Conservation (phyloP, 2,329 filamentous ascomycete genomes). For the Penicillium sp. region DNA sequence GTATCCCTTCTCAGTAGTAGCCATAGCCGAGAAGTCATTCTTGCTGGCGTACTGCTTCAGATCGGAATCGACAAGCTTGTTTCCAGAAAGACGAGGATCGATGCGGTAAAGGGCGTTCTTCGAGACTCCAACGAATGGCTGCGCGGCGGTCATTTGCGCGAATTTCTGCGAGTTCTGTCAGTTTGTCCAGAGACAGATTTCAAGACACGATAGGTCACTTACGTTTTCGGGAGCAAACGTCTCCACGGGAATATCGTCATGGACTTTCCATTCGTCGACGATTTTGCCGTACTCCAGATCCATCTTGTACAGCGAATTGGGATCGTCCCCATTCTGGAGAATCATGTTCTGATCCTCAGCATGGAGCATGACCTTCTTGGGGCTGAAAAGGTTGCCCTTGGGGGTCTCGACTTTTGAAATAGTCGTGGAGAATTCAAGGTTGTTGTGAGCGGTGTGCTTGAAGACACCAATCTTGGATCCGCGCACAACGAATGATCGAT, state of each 20-base stretch:
- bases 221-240: constrained; percentile 84
- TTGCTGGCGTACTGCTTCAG: constrained; percentile 95
- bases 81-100: constrained; percentile 78
- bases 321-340: constrained; percentile 69
- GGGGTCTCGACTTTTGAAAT: constrained; percentile 93
- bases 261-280: constrained; percentile 96
- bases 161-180: constrained; percentile 58
- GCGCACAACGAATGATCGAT: constrained; percentile 91
- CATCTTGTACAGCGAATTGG: constrained; percentile 91
- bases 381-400: constrained; percentile 75
- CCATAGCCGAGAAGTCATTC: constrained; percentile 90
- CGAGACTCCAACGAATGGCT: constrained; percentile 89
- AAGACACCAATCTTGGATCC: constrained; percentile 98
- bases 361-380: constrained; percentile 94
- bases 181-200: constrained; percentile 13
- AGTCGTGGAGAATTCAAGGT: constrained; percentile 89
- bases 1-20: constrained; percentile 92
- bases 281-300: constrained; percentile 96
- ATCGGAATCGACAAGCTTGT: constrained; percentile 85
- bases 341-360: constrained; percentile 84
- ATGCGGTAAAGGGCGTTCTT: constrained; percentile 87
- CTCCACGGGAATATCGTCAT: constrained; percentile 87
- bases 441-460: constrained; percentile 87
- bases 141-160: constrained; percentile 88
- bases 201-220: constrained; percentile 22